A percentile compares a stretch with the other conserved stretches of the same genome.
These are phyloP conservation scores for Skeletonema costatum DNA, from an alignment of 108 stramenopile genomes.

Conservation along the genomic window DNA sequence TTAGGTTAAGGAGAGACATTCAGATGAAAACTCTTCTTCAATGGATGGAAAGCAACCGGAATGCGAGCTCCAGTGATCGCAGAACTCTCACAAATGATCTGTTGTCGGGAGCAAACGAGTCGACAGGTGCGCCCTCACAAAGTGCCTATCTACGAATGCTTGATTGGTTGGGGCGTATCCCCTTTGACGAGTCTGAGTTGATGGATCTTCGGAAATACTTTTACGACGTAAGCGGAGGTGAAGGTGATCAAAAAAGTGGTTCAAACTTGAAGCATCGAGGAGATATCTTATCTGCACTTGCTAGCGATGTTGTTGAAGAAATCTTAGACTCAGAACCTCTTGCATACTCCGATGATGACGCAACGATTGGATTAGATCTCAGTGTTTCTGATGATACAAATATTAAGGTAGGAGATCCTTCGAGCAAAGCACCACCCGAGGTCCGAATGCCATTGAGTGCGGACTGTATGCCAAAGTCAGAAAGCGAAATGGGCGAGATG, in stretches of 20 bases:
- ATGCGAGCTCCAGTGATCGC: constrained; percentile 28
- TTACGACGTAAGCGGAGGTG: constrained; percentile 70
- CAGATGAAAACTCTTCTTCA: constrained; percentile 86
- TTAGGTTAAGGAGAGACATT: constrained; percentile 77
- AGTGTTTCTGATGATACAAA: constrained; percentile 27
- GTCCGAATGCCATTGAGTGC: not conserved
- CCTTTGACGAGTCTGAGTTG: constrained; percentile 90
- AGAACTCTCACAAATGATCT: constrained; percentile 64
- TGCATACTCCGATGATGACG: constrained; percentile 35
- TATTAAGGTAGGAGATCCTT: constrained; percentile 6
- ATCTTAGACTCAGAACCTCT: constrained; percentile 69
- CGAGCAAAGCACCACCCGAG: not conserved
- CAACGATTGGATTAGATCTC: constrained; percentile 71
- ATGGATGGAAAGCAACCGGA: constrained; percentile 83
- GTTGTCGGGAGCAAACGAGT: constrained; percentile 63
- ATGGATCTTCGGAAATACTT: constrained; percentile 81
- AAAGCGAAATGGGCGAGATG: constrained; percentile 14
- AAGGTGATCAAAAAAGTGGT: constrained; percentile 73
- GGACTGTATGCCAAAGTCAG: constrained; percentile 32
- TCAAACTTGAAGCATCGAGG: constrained; percentile 81
- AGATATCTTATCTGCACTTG: constrained; percentile 83
- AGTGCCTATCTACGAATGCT: constrained; percentile 84
- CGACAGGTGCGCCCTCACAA: constrained; percentile 76
- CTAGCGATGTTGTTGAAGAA: constrained; percentile 81
- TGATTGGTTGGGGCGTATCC: constrained; percentile 85